A percentile compares a stretch with the other conserved stretches of the same genome.
Conservation (phyloP, 495 filamentous ascomycete species). For the Alectoria sarmentosa region DNA sequence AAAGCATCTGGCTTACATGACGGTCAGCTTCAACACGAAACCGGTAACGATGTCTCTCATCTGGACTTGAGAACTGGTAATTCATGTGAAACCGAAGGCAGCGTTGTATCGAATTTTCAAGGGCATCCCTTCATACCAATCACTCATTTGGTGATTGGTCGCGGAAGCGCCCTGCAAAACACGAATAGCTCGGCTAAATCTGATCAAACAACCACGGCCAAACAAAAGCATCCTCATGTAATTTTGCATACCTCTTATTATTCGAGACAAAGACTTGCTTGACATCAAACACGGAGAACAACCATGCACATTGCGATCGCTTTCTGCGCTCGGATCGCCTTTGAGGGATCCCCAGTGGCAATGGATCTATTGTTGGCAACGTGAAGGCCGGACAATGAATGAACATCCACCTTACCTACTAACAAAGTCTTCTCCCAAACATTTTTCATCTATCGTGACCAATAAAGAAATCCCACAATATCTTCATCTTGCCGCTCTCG, state of each 20-base stretch:
- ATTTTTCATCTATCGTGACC: background rate
- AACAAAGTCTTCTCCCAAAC: background rate
- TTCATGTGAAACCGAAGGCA: background rate
- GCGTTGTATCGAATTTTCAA: background rate
- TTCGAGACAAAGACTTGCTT: background rate
- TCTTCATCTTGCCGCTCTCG: background rate
- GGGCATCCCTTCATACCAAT: background rate
- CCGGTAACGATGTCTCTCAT: background rate
- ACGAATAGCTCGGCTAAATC: slow-evolving; percentile 5
- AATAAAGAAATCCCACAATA: background rate
- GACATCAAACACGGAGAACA: slow-evolving; percentile 2
- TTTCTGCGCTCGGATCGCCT: background rate
- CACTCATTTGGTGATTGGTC: too few relatives aligned
- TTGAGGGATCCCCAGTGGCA: background rate
- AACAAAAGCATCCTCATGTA: background rate
- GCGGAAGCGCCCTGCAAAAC: background rate
- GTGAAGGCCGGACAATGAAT: background rate
- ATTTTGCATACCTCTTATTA: background rate
- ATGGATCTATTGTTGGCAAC: slow-evolving; percentile 4
- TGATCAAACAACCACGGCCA: background rate
- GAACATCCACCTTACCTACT: background rate
- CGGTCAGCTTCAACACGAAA: background rate
- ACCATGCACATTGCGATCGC: background rate
- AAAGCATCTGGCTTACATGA: background rate
- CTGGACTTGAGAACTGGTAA: background rate